Evolutionary conservation across 306 rosid genomes (phyloP).

Genomic region (Lagenaria siceraria): DNA sequence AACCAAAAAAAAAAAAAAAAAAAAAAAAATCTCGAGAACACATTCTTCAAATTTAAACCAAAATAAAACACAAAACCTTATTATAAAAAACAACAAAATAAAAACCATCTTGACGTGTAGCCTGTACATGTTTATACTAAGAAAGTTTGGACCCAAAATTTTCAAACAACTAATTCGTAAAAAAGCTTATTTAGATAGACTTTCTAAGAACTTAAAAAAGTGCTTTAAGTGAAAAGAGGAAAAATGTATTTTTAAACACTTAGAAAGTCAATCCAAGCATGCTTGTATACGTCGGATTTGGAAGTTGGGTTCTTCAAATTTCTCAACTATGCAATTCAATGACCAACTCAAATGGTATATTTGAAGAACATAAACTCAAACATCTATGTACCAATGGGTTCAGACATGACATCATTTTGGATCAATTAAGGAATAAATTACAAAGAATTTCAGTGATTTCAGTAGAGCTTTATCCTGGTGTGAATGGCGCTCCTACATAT

Average conservation of each 20-base stretch:
- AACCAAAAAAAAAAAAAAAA: background rate
- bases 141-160: no score
- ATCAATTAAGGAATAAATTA: background rate
- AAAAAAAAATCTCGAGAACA: background rate
- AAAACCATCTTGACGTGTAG: background rate
- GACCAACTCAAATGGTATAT: background rate
- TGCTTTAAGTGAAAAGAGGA: no score
- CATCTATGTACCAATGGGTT: background rate
- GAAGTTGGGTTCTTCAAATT: background rate
- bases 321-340: background rate
- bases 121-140: background rate
- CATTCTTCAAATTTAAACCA: background rate
- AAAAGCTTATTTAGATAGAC: background rate
- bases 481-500: conserved; percentile 62
- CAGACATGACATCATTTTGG: background rate
- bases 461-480: conserved; percentile 80
- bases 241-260: background rate
- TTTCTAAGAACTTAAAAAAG: background rate
- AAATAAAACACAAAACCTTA: background rate
- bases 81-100: background rate
- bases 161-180: no score
- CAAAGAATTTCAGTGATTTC: conserved; percentile 1
- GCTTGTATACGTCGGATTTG: background rate
- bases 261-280: no score
- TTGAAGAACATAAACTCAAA: background rate